phyloP scores from a whole-genome alignment of 2,329 filamentous ascomycete genomes.

The Triangularia verruculosa region DNA sequence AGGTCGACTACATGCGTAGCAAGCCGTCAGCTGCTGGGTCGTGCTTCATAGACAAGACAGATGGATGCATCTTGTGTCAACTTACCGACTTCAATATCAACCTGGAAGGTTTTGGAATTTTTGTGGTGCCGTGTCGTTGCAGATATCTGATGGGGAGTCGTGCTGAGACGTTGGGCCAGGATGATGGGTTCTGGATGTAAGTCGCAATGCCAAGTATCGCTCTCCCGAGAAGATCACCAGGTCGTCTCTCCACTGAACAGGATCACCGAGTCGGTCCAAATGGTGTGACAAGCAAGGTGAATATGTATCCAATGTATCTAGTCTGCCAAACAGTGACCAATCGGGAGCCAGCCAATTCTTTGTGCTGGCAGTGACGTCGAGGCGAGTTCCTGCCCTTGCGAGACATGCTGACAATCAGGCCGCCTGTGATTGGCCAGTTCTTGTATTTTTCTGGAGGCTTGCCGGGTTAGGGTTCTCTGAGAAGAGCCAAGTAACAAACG shows the following conservation, averaged over 20 bases:
- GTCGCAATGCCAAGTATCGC: not conserved
- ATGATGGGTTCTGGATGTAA: not conserved
- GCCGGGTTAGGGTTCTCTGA: not conserved
- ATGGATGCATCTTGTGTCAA: not conserved
- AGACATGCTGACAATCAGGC: slow-evolving; percentile 5
- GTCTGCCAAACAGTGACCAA: not conserved
- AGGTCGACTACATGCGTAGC: not conserved
- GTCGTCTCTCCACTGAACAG: slow-evolving; percentile 3
- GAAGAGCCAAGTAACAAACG: no score
- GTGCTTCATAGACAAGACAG: not conserved
- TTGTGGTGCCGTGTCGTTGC: not conserved
- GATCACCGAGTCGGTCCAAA: not conserved
- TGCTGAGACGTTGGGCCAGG: not conserved
- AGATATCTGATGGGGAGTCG: not conserved
- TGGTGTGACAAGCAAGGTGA: slow-evolving; percentile 3
- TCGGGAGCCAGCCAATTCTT: slow-evolving; percentile 3
- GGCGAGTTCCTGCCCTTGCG: not conserved
- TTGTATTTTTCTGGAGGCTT: not conserved
- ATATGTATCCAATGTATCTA: slow-evolving; percentile 3
- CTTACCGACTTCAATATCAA: not conserved
- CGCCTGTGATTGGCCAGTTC: not conserved
- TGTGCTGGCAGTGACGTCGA: not conserved
- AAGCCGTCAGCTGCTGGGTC: not conserved
- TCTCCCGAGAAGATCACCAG: not conserved
- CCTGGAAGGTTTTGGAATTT: no score